phyloP scores from a whole-genome alignment of 2,329 filamentous ascomycete genomes.

The Penicillium sp. region DNA sequence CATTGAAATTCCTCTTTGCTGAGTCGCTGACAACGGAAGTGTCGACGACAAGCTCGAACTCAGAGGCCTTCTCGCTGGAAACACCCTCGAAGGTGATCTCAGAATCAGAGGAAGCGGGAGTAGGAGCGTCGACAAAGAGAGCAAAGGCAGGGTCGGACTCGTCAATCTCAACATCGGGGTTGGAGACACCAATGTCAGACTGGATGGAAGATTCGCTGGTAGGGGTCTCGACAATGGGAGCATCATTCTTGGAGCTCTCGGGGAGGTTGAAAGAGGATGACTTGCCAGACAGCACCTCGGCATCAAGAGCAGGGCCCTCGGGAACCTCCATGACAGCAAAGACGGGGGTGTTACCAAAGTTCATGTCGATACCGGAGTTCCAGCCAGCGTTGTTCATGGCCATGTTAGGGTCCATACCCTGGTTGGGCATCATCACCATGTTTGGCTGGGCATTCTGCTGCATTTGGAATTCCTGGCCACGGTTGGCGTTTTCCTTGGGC shows the following conservation, averaged over 20 bases:
- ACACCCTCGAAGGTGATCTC: conserved; percentile 52
- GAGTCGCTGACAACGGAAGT: conserved; percentile 25
- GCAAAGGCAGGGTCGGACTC: conserved; percentile 52
- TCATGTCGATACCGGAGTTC: conserved; percentile 50
- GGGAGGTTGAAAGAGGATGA: conserved; percentile 53
- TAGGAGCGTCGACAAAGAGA: conserved; percentile 54
- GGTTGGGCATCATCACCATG: conserved; percentile 82
- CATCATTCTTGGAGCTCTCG: conserved; percentile 52
- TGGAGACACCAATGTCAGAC: conserved; percentile 23
- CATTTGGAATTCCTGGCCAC: conserved; percentile 55
- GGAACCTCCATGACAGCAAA: conserved; percentile 74
- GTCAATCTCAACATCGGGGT: conserved; percentile 54
- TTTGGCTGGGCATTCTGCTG: conserved; percentile 67
- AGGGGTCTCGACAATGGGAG: conserved; percentile 49
- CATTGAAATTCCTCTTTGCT: conserved; percentile 36
- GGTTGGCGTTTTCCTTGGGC: conserved; percentile 68
- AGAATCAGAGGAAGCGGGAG: conserved; percentile 31
- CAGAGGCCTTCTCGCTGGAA: conserved; percentile 64
- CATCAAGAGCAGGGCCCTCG: conserved; percentile 62
- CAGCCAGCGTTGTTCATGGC: conserved; percentile 53
- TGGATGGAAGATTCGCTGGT: conserved; percentile 18
- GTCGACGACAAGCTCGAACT: conserved; percentile 65
- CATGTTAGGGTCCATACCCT: conserved; percentile 72
- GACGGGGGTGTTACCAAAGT: conserved; percentile 45
- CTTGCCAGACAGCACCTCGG: conserved; percentile 71